Evolutionary conservation across 2,329 filamentous ascomycete genomes (phyloP).

Genomic region (Microdochium bolleyi): DNA sequence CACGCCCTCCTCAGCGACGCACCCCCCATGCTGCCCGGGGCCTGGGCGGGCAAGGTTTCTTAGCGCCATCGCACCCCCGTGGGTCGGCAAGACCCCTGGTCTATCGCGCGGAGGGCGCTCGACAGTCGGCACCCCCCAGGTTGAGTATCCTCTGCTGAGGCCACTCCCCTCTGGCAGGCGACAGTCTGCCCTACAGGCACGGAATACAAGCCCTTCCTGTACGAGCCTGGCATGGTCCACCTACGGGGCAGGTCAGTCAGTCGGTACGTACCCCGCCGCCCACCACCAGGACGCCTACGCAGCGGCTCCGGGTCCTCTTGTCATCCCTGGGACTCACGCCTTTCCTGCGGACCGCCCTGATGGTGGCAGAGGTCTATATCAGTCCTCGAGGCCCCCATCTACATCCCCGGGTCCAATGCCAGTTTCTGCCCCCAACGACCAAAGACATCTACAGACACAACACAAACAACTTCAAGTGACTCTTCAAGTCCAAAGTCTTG

Average conservation of each 20-base stretch:
- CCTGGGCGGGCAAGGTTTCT: not conserved
- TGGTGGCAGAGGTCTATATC: constrained; percentile 7
- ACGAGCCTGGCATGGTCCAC: no score
- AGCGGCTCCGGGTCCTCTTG: not conserved
- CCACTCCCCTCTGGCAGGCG: not conserved
- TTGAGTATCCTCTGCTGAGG: not conserved
- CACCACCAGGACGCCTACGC: not conserved
- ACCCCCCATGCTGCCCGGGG: not conserved
- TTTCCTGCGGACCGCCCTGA: not conserved
- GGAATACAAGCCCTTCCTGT: not conserved
- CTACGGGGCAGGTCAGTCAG: not conserved
- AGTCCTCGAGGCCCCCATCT: constrained; percentile 9
- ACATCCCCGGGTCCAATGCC: constrained; percentile 1
- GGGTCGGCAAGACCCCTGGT: not conserved
- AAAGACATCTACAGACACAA: not conserved
- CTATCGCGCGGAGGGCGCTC: no score
- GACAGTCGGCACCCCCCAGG: not conserved
- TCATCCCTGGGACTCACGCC: not conserved
- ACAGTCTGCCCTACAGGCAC: not conserved
- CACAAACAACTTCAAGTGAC: not conserved
- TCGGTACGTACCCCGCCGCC: not conserved
- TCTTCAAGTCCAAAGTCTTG: not conserved
- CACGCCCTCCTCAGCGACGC: not conserved
- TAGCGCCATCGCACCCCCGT: not conserved
- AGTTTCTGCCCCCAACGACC: constrained; percentile 6